Percentiles rank a stretch among this genome's conserved stretches.
phyloP scores from a whole-genome alignment of 2,329 filamentous ascomycete species.

The Emericellopsis atlantica region DNA sequence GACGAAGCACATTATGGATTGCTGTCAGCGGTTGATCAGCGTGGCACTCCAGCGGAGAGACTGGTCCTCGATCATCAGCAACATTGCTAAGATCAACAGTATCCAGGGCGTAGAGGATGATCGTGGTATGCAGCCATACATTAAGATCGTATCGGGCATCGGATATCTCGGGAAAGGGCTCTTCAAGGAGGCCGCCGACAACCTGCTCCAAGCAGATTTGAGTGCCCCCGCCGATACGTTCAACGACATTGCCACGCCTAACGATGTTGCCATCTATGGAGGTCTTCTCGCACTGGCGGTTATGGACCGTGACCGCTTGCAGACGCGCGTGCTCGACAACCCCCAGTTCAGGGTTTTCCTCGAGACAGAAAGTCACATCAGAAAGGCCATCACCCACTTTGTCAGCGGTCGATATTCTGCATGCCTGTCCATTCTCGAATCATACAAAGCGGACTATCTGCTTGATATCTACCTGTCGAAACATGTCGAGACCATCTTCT shows the following conservation, averaged over 20 bases:
- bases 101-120: constrained; percentile 33
- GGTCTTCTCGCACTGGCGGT: constrained; percentile 82
- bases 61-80: constrained; percentile 55
- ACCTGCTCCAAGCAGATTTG: constrained; percentile 55
- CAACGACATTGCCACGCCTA: constrained; percentile 63
- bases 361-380: constrained; percentile 86
- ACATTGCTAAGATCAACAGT: constrained; percentile 49
- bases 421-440: constrained; percentile 72
- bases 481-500: constrained; percentile 60
- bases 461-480: constrained; percentile 76
- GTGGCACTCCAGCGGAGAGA: constrained; percentile 66
- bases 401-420: constrained; percentile 80
- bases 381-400: constrained; percentile 81
- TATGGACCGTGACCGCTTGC: constrained; percentile 69
- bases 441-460: constrained; percentile 75
- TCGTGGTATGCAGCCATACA: constrained; percentile 30
- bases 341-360: constrained; percentile 72
- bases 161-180: constrained; percentile 31
- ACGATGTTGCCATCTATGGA: constrained; percentile 87
- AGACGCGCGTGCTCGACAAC: constrained; percentile 68
- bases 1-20: constrained; percentile 69
- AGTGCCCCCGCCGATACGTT: constrained; percentile 37
- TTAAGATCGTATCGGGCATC: constrained; percentile 39
- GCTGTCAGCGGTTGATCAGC: constrained; percentile 66
- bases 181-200: constrained; percentile 51